These are phyloP conservation scores for Leccinum subgranulosum DNA, from an alignment of 768 basidiomycete genomes.

Conservation along the genomic window DNA sequence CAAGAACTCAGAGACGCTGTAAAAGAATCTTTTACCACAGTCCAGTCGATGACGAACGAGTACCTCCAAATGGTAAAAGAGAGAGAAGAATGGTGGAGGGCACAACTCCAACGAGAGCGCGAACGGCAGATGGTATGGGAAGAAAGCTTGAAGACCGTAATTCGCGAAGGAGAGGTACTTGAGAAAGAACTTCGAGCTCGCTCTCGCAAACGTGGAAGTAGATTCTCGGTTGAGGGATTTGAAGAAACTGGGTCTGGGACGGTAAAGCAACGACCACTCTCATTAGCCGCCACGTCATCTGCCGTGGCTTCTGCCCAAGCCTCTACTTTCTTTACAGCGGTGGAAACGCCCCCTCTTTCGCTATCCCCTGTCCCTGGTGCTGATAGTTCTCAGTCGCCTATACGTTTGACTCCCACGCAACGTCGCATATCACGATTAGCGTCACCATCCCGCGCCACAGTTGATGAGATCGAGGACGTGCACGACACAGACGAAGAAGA, in stretches of 20 bases:
- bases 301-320: conserved; percentile 16
- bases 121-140: conserved; percentile 78
- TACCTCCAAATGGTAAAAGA: conserved; percentile 68
- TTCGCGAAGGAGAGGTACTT: conserved; percentile 78
- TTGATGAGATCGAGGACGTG: conserved; percentile 33
- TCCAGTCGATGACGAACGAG: conserved; percentile 59
- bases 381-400: conserved; percentile 8
- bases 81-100: conserved; percentile 79
- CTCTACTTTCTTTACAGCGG: conserved; percentile 22
- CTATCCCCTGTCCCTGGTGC: not conserved
- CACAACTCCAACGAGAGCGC: conserved; percentile 61
- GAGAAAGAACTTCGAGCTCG: conserved; percentile 73
- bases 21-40: conserved; percentile 53
- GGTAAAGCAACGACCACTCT: conserved; percentile 20
- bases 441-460: conserved; percentile 8
- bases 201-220: conserved; percentile 57
- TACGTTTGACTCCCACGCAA: conserved; percentile 23
- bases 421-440: conserved; percentile 16
- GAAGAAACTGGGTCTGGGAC: conserved; percentile 18
- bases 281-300: conserved; percentile 7
- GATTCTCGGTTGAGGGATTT: conserved; percentile 43
- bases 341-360: conserved; percentile 17
- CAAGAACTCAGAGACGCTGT: conserved; percentile 48
- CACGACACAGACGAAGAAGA: conserved; percentile 79
- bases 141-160: conserved; percentile 82